phyloP scores from a whole-genome alignment of 2,329 filamentous ascomycete species.

The Harringtonia lauricola region DNA sequence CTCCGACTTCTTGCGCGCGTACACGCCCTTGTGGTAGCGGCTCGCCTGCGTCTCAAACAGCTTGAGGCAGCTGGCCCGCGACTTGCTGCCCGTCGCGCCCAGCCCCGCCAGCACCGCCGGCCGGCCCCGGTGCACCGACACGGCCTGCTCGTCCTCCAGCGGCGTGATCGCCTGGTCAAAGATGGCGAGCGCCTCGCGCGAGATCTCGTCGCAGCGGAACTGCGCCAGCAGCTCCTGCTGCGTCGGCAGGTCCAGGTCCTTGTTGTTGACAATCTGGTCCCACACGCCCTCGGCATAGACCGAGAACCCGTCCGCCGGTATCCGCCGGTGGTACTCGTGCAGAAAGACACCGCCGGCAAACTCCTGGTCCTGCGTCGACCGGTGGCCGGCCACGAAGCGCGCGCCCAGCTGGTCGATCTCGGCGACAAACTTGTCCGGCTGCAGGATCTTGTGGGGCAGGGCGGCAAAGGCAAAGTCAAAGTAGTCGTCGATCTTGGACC shows the following conservation, averaged over 20 bases:
- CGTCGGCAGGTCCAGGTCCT: slow-evolving; percentile 90
- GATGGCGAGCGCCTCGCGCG: slow-evolving; percentile 70
- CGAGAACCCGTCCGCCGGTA: slow-evolving; percentile 94
- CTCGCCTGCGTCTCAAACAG: slow-evolving; percentile 87
- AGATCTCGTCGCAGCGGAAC: slow-evolving; percentile 95
- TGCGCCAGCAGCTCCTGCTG: slow-evolving; percentile 95
- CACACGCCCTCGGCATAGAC: slow-evolving; percentile 89
- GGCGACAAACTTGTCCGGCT: slow-evolving; percentile 77
- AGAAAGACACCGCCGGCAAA: slow-evolving; percentile 74
- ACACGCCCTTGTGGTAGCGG: slow-evolving; percentile 94
- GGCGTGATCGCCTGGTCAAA: slow-evolving; percentile 79
- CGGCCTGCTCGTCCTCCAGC: slow-evolving; percentile 76
- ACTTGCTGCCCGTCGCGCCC: slow-evolving; percentile 59
- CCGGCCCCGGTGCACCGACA: slow-evolving; percentile 61
- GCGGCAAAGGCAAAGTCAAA: slow-evolving; percentile 98
- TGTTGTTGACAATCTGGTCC: slow-evolving; percentile 99
- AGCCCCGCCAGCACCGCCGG: slow-evolving; percentile 63
- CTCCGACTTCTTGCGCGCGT: slow-evolving; percentile 72
- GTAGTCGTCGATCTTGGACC: slow-evolving; percentile 87
- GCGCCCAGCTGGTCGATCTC: slow-evolving; percentile 72
- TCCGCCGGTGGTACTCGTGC: slow-evolving; percentile 88
- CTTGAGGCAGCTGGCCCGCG: slow-evolving; percentile 63
- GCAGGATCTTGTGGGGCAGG: slow-evolving; percentile 90
- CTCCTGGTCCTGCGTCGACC: slow-evolving; percentile 61
- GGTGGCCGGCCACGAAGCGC: slow-evolving; percentile 74